phyloP scores from a whole-genome alignment of 805 yeast genomes.

The Cyberlindnera sargentensis region DNA sequence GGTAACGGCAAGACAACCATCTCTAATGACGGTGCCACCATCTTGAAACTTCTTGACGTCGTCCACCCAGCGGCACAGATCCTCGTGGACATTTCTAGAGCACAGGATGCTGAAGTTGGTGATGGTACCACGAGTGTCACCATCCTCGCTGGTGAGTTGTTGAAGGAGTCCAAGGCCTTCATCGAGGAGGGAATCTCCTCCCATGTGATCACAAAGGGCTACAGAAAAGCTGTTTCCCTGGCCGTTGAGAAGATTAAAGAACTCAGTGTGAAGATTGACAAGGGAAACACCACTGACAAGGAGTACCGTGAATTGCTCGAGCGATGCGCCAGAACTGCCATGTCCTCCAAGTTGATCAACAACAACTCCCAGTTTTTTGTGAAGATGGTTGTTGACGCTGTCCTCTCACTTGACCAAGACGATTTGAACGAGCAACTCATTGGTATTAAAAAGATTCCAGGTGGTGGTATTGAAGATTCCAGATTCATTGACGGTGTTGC shows the following conservation, averaged over 20 bases:
- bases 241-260: constrained; percentile 71
- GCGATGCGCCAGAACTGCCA: constrained; percentile 94
- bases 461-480: constrained; percentile 95
- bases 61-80: constrained; percentile 99
- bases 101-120: constrained; percentile 97
- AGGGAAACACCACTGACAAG: constrained; percentile 33
- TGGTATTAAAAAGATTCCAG: constrained; percentile 92
- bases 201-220: constrained; percentile 82
- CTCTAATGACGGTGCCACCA: constrained; percentile 98
- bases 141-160: constrained; percentile 86
- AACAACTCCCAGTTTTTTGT: constrained; percentile 86
- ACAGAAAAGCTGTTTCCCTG: constrained; percentile 69
- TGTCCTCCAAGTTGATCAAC: constrained; percentile 90
- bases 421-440: constrained; percentile 85
- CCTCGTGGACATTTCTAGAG: constrained; percentile 86
- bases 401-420: constrained; percentile 72
- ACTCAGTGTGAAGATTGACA: constrained; percentile 63
- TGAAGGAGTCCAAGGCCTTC: constrained; percentile 83
- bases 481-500: constrained; percentile 90
- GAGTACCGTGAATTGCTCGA: constrained; percentile 73
- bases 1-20: constrained; percentile 84
- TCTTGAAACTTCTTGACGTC: constrained; percentile 82
- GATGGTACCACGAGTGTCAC: constrained; percentile 98
- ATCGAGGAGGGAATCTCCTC: constrained; percentile 96
- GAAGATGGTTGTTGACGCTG: constrained; percentile 95